phyloP scores from a whole-genome alignment of 305 asterid species.

The Solanum hybrid region DNA sequence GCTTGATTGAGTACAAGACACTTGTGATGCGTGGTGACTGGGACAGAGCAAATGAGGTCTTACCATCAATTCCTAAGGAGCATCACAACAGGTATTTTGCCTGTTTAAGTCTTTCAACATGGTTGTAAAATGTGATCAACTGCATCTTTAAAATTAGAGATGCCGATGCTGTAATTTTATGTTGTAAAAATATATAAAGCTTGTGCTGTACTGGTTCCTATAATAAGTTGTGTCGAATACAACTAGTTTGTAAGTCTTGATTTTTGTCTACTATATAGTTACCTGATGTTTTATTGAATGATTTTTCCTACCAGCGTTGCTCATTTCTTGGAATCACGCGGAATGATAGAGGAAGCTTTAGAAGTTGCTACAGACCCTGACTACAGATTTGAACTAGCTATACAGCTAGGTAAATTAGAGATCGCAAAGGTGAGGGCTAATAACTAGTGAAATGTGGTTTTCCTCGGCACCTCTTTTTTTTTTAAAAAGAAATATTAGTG shows the following conservation, averaged over 20 bases:
- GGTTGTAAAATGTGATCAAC: neutral
- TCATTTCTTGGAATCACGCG: constrained; percentile 95
- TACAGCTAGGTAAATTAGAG: constrained; percentile 79
- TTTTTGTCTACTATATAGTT: neutral
- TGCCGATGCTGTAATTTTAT: neutral
- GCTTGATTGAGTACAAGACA: constrained; percentile 97
- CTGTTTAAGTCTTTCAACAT: neutral
- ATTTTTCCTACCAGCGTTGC: constrained; percentile 43
- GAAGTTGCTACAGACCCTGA: constrained; percentile 95
- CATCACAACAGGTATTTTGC: constrained; percentile 69
- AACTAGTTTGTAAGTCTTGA: neutral
- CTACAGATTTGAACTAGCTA: constrained; percentile 94
- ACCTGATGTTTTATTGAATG: neutral
- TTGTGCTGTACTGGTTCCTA: neutral
- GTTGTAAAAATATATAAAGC: neutral
- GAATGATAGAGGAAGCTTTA: constrained; percentile 88
- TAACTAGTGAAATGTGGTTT: neutral
- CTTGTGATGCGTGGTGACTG: constrained; percentile 98
- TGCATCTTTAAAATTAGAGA: neutral
- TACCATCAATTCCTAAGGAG: constrained; percentile 89
- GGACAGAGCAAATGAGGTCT: constrained; percentile 78
- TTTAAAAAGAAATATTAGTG: neutral
- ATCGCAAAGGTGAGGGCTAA: constrained; percentile 60
- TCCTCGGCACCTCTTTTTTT: neutral
- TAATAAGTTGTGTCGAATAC: neutral